A percentile compares a stretch with the other conserved stretches of the same genome.
These are phyloP conservation scores for Naganishia kalamii DNA, from an alignment of 768 basidiomycete genomes.

Conservation along the genomic window DNA sequence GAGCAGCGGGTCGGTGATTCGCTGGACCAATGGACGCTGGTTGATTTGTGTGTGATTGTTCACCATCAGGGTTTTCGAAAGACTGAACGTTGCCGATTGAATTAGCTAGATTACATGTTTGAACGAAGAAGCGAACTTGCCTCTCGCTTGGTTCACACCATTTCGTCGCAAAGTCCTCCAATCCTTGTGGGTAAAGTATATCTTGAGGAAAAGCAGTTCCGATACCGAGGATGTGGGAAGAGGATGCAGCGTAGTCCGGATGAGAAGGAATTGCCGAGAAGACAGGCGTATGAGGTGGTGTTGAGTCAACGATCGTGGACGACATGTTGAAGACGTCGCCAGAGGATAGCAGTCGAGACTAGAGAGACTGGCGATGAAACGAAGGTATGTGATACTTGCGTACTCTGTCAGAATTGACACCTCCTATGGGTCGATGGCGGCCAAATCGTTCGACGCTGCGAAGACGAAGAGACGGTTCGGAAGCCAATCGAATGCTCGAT, in stretches of 20 bases:
- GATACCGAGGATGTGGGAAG: slow-evolving; percentile 28
- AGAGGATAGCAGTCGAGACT: too few relatives aligned
- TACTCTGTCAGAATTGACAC: too few relatives aligned
- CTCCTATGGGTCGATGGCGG: too few relatives aligned
- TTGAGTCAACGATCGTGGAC: background rate
- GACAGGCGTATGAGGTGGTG: slow-evolving; percentile 9
- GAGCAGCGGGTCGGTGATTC: slow-evolving; percentile 7
- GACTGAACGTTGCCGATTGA: slow-evolving; percentile 7
- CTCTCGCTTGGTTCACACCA: slow-evolving; percentile 21
- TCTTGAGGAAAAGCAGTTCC: slow-evolving; percentile 24
- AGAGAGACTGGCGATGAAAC: too few relatives aligned
- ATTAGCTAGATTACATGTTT: background rate
- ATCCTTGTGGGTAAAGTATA: slow-evolving; percentile 11
- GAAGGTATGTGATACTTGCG: too few relatives aligned
- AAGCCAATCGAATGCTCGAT: too few relatives aligned
- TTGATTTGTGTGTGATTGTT: slow-evolving; percentile 24
- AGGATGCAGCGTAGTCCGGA: background rate
- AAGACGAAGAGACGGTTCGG: too few relatives aligned
- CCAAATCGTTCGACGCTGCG: too few relatives aligned
- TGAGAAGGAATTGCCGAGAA: too few relatives aligned
- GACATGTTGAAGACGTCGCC: background rate
- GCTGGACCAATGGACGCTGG: slow-evolving; percentile 20
- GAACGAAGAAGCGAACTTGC: background rate
- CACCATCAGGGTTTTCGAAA: slow-evolving; percentile 25
- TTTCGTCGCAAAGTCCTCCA: slow-evolving; percentile 25